A percentile compares a stretch with the other conserved stretches of the same genome.
Evolutionary conservation across 176 grass and related monocot genomes (phyloP).

Genomic region (Olyra latifolia): DNA sequence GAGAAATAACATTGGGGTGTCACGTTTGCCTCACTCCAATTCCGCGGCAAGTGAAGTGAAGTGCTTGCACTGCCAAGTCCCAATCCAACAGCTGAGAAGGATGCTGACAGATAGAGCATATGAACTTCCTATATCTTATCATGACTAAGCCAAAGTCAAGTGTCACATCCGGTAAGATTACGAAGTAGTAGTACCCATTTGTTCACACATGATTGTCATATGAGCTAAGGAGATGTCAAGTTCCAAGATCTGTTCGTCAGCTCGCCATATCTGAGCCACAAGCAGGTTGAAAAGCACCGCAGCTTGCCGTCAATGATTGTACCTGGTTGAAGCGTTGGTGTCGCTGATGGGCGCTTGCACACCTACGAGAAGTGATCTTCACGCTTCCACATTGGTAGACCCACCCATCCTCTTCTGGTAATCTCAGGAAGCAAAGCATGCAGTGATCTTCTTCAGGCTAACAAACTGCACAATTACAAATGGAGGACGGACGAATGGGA

Average conservation of each 20-base stretch:
- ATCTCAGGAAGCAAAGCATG: neutral
- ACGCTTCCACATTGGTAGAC: neutral
- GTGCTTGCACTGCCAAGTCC: neutral
- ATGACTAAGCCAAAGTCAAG: neutral
- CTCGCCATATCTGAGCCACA: neutral
- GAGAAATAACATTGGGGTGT: neutral
- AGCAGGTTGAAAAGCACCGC: neutral
- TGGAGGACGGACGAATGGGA: neutral
- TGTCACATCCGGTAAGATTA: neutral
- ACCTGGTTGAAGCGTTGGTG: neutral
- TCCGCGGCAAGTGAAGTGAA: neutral
- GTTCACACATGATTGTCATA: neutral
- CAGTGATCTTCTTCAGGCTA: neutral
- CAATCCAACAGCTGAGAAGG: neutral
- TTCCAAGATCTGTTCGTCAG: neutral
- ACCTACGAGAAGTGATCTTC: constrained; percentile 10
- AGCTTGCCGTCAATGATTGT: constrained; percentile 11
- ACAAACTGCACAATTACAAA: neutral
- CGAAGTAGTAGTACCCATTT: neutral
- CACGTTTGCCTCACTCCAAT: neutral
- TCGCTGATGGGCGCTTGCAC: neutral
- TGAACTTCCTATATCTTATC: neutral
- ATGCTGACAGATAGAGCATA: neutral
- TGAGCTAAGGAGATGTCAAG: neutral
- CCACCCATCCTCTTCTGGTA: neutral